Base-by-base conservation (phyloP, 495 filamentous ascomycete species). In the Daldinia concentrica region DNA sequence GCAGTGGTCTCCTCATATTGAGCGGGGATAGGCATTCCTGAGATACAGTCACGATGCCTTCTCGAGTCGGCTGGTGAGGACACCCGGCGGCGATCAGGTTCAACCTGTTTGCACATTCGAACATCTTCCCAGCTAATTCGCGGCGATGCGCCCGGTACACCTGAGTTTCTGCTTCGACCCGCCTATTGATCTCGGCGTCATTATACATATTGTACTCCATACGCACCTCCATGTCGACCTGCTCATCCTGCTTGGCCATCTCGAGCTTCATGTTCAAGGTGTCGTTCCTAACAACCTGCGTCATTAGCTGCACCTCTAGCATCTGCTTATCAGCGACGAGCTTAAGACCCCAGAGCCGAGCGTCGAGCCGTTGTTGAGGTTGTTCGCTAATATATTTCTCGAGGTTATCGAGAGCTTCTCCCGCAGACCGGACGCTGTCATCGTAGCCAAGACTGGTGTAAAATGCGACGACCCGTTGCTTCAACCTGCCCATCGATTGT, bases 181-280 rank as follows among this genome's bases (percentile, higher is more conserved):
- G 6, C 5, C 14, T 50, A 1, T 50, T 24, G 7, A 70, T 5
- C 62, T 70, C 62, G 5, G 27, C 37, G 3, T 60, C 17, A 1
- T 65, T 12, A 39, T 61, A 56, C 0, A 61, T 29, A 4, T 19
- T 34, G 48, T 61, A 65, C 2, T 19, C 3, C 68, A 50, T 65
- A 1, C 24, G 30, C 3, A 11, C 4, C 56, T 70, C 68, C 34
- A 9, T 24, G 8, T 36, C 12, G 6, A 48, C 0, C 4, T 39
- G 6, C 8, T 36, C 30, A 26, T 51, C 45, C 1, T 61, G 1
- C 55, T 55, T 70, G 2, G 1, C 43, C 34, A 55, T 17, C 2
- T 70, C 55, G 0, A 70, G 26, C 36, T 60, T 24, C 67, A 56
- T 55, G 43, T 56, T 8, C 1, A 64, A 45, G 11, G 43, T 54